These are phyloP conservation scores for Amauroascus verrucosus DNA, from an alignment of 2,329 filamentous ascomycete species.

Conservation along the genomic window DNA sequence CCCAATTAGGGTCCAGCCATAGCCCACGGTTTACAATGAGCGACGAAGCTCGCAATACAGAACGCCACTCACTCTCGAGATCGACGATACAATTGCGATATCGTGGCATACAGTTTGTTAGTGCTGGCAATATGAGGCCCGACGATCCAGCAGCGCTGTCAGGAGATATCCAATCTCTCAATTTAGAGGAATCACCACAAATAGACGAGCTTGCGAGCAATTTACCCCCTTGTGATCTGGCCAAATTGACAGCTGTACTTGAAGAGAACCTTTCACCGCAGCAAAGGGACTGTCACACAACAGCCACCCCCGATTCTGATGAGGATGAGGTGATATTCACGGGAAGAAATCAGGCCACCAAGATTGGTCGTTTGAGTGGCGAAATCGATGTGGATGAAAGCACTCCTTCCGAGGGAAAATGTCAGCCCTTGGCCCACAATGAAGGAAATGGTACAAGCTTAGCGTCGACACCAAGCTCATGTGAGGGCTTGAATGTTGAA, in stretches of 20 bases:
- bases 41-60: slow-evolving; percentile 51
- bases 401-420: not conserved
- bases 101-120: slow-evolving; percentile 50
- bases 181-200: not conserved
- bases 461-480: not conserved
- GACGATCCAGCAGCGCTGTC: slow-evolving; percentile 19
- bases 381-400: not conserved
- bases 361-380: not conserved
- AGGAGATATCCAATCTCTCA: not conserved
- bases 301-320: slow-evolving; percentile 48
- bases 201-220: not conserved
- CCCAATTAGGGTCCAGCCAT: not conserved
- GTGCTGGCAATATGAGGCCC: slow-evolving; percentile 43
- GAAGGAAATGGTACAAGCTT: not conserved
- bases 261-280: not conserved
- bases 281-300: slow-evolving; percentile 19
- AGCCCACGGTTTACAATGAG: slow-evolving; percentile 36
- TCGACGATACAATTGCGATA: slow-evolving; percentile 45
- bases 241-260: not conserved
- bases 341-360: slow-evolving; percentile 21
- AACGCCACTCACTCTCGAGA: slow-evolving; percentile 41
- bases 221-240: not conserved
- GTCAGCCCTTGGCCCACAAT: not conserved
- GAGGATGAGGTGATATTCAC: slow-evolving; percentile 49
- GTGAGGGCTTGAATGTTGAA: not conserved